Percentiles rank a stretch among this genome's conserved stretches.
Evolutionary conservation across 2,329 filamentous ascomycete genomes (phyloP).

Genomic region (Neurospora sp.): DNA sequence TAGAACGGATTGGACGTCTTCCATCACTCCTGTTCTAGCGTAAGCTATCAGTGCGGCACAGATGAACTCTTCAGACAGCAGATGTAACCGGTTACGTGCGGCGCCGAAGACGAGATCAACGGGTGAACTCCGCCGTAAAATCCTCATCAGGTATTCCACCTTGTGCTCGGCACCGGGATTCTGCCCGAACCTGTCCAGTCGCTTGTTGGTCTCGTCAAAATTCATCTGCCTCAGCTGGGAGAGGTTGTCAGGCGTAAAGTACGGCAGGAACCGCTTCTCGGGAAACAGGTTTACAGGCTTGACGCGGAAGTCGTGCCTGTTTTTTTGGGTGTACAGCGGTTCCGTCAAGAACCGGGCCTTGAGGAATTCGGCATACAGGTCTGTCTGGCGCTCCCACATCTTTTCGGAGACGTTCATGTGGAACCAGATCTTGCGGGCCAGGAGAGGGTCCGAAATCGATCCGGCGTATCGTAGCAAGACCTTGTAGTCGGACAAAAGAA

Average conservation of each 20-base stretch:
- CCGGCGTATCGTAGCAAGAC: slow-evolving; percentile 38
- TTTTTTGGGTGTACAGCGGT: slow-evolving; percentile 36
- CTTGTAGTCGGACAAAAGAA: slow-evolving; percentile 33
- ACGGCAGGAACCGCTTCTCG: slow-evolving; percentile 9
- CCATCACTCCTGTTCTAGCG: slow-evolving; percentile 27
- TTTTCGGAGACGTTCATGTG: slow-evolving; percentile 8
- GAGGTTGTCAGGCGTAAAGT: neutral
- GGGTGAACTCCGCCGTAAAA: slow-evolving; percentile 20
- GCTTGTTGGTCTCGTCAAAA: slow-evolving; percentile 6
- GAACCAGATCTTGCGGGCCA: slow-evolving; percentile 20
- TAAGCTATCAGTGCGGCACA: slow-evolving; percentile 34
- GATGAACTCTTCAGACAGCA: slow-evolving; percentile 29
- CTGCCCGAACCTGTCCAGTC: slow-evolving; percentile 21
- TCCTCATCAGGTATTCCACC: slow-evolving; percentile 22
- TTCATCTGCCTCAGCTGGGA: neutral
- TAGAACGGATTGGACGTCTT: slow-evolving; percentile 24
- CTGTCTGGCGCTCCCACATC: slow-evolving; percentile 17
- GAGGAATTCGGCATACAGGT: slow-evolving; percentile 35
- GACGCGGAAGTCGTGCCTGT: slow-evolving; percentile 30
- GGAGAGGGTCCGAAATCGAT: slow-evolving; percentile 27
- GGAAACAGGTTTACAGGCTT: slow-evolving; percentile 27
- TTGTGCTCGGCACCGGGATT: slow-evolving; percentile 17
- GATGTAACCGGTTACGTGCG: slow-evolving; percentile 18
- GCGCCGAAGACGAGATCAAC: slow-evolving; percentile 22
- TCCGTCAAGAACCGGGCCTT: slow-evolving; percentile 38